These are phyloP conservation scores for Tylopilus sp. DNA, from an alignment of 768 basidiomycete species.

Conservation along the genomic window DNA sequence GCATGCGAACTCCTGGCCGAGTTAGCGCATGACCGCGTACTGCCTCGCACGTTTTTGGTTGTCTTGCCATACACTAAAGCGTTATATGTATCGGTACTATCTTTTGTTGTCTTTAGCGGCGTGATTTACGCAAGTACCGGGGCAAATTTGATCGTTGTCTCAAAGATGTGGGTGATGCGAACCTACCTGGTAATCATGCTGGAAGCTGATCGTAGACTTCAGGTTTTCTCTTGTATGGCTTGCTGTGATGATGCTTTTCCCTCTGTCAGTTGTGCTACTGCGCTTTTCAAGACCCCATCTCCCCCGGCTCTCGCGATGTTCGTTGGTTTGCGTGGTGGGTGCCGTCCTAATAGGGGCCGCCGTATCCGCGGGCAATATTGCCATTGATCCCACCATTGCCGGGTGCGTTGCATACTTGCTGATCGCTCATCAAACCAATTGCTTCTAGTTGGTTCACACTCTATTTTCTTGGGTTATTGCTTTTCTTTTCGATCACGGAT, in stretches of 20 bases:
- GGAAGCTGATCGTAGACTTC: not conserved
- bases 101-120: slow-evolving; percentile 47
- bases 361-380: slow-evolving; percentile 58
- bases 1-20: slow-evolving; percentile 59
- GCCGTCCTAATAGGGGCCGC: slow-evolving; percentile 40
- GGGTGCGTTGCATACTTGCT: slow-evolving; percentile 37
- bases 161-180: slow-evolving; percentile 47
- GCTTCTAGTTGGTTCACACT: slow-evolving; percentile 55
- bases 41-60: slow-evolving; percentile 52
- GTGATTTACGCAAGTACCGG: slow-evolving; percentile 58
- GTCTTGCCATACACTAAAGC: slow-evolving; percentile 48
- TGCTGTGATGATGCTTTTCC: slow-evolving; percentile 61
- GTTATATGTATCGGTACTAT: slow-evolving; percentile 49
- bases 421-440: not conserved
- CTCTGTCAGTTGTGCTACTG: slow-evolving; percentile 54
- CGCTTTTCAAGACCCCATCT: slow-evolving; percentile 65
- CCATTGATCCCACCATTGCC: slow-evolving; percentile 51
- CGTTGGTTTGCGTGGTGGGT: slow-evolving; percentile 38
- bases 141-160: slow-evolving; percentile 49
- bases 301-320: slow-evolving; percentile 39
- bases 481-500: slow-evolving; percentile 47
- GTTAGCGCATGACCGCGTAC: slow-evolving; percentile 54
- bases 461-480: slow-evolving; percentile 51
- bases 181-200: not conserved
- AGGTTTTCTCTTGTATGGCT: slow-evolving; percentile 72